Evolutionary conservation across 83 land plant genomes (phyloP).

Genomic region (Picea abies): DNA sequence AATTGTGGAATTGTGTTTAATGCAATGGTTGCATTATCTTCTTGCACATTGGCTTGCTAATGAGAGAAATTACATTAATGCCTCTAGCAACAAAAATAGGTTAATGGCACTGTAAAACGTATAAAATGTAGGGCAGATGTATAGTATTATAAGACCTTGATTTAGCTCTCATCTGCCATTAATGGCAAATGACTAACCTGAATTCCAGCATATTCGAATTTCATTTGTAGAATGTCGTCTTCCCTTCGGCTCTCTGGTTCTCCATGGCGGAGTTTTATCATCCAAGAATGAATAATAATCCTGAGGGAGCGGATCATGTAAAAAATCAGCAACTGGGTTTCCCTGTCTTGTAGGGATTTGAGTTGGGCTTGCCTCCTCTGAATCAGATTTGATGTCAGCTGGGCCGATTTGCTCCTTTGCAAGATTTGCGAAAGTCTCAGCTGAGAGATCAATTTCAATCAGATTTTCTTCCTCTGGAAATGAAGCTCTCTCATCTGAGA

Average conservation of each 20-base stretch:
- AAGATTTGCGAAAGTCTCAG: not conserved
- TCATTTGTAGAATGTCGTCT: too few relatives aligned
- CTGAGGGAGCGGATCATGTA: not conserved
- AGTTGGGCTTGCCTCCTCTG: conserved; percentile 10
- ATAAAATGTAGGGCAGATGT: too few relatives aligned
- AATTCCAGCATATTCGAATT: too few relatives aligned
- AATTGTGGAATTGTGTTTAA: too few relatives aligned
- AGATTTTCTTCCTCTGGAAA: conserved; percentile 15
- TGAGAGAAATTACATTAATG: too few relatives aligned
- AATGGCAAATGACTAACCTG: too few relatives aligned
- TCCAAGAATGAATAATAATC: not conserved
- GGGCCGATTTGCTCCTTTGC: not conserved
- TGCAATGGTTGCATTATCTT: too few relatives aligned
- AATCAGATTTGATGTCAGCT: not conserved
- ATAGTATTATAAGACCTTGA: too few relatives aligned
- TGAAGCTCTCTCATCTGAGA: not conserved
- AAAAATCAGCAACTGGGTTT: not conserved
- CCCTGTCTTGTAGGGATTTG: not conserved
- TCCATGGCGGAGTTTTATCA: not conserved
- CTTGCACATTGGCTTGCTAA: too few relatives aligned
- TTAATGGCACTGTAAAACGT: too few relatives aligned
- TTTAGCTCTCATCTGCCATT: too few relatives aligned
- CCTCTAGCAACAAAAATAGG: too few relatives aligned
- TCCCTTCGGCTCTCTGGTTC: not conserved
- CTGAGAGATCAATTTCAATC: conserved; percentile 15